These are phyloP conservation scores for Aureobasidium sp. DNA, from an alignment of 2,329 filamentous ascomycete species.

Conservation along the genomic window DNA sequence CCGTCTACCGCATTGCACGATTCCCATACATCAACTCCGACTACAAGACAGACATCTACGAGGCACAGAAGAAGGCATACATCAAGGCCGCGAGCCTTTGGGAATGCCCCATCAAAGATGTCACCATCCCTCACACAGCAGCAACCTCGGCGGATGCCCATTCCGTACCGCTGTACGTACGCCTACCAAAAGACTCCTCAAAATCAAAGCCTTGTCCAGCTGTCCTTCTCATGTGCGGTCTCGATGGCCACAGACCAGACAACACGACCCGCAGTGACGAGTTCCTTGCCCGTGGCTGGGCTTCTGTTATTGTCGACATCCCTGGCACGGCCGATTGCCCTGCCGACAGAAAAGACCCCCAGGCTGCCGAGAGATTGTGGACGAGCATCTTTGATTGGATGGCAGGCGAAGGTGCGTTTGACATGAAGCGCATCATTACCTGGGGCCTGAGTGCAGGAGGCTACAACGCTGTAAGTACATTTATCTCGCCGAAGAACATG, in stretches of 20 bases:
- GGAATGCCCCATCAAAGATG: conserved; percentile 33
- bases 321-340: conserved; percentile 63
- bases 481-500: too few relatives aligned
- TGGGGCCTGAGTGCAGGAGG: conserved; percentile 62
- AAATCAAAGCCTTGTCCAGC: conserved; percentile 35
- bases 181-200: conserved; percentile 29
- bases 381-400: conserved; percentile 57
- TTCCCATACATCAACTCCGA: conserved; percentile 34
- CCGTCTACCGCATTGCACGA: conserved; percentile 32
- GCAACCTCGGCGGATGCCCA: conserved; percentile 28
- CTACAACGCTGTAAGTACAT: conserved; percentile 53
- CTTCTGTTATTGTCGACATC: conserved; percentile 51
- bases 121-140: conserved; percentile 35
- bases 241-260: conserved; percentile 58
- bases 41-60: conserved; percentile 30
- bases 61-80: conserved; percentile 32
- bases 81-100: conserved; percentile 30
- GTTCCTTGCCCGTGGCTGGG: conserved; percentile 59
- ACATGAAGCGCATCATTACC: conserved; percentile 51
- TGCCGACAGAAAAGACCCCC: conserved; percentile 54
- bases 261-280: conserved; percentile 55
- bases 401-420: conserved; percentile 43
- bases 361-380: conserved; percentile 55
- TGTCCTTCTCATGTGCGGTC: conserved; percentile 53
- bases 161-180: conserved; percentile 35